Percentiles rank a stretch among this genome's conserved stretches.
These are phyloP conservation scores for Phoma sp. DNA, from an alignment of 2,329 filamentous ascomycete species.

Conservation along the genomic window DNA sequence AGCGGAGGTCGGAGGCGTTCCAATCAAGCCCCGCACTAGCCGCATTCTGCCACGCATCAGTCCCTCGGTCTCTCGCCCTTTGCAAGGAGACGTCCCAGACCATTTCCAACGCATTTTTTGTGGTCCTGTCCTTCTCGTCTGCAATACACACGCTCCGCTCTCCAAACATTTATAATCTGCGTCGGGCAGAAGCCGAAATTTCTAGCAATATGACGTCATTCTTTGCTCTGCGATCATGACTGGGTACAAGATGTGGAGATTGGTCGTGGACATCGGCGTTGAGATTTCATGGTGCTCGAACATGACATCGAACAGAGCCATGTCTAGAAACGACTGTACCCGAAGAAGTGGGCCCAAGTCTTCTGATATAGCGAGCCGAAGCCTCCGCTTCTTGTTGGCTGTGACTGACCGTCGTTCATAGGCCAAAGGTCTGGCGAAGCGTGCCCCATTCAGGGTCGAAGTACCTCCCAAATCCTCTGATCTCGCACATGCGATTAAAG, in stretches of 20 bases:
- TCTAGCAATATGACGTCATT: conserved; percentile 11
- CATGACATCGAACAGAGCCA: not conserved
- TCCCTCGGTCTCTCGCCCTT: conserved; percentile 2
- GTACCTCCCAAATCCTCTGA: conserved; percentile 29
- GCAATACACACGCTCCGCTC: not conserved
- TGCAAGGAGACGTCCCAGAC: conserved; percentile 4
- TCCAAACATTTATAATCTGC: not conserved
- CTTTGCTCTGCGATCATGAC: not conserved
- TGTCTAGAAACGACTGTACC: no score
- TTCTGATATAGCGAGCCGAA: not conserved
- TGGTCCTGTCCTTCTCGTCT: not conserved
- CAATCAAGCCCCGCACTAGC: conserved; percentile 20
- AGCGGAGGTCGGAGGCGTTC: conserved; percentile 25
- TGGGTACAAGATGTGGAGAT: not conserved
- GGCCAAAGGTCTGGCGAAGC: conserved; percentile 16
- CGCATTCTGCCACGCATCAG: conserved; percentile 10
- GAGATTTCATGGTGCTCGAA: not conserved
- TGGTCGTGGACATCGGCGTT: not conserved
- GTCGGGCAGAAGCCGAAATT: no score
- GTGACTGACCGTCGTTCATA: not conserved
- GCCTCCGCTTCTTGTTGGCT: not conserved
- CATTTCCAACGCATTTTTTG: not conserved
- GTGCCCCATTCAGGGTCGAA: conserved; percentile 32
- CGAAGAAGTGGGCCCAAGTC: no score
- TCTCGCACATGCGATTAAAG: conserved; percentile 33